A percentile compares a stretch with the other conserved stretches of the same genome.
Evolutionary conservation across 202 grass and related monocot genomes (phyloP).

Genomic region (Thinopyrum obtusiflorum): DNA sequence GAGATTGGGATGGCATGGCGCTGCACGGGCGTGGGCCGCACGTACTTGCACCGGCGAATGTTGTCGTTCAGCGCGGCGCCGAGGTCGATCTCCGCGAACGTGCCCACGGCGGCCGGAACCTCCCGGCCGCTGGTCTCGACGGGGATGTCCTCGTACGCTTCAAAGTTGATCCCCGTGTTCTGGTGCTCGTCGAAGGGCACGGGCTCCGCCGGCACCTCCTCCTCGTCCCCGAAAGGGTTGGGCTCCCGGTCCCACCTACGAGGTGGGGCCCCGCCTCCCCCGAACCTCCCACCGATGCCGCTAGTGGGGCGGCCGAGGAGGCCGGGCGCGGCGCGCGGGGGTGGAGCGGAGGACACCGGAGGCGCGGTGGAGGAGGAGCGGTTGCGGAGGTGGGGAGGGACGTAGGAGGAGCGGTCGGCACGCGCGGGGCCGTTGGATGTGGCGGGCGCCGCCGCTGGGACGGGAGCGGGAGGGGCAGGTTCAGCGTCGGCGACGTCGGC

Average conservation of each 20-base stretch:
- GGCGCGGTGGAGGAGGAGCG: slow-evolving; percentile 8
- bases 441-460: background rate
- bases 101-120: slow-evolving; percentile 46
- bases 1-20: slow-evolving; percentile 77
- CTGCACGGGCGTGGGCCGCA: slow-evolving; percentile 69
- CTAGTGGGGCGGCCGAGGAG: background rate
- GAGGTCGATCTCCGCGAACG: slow-evolving; percentile 71
- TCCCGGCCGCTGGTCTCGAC: slow-evolving; percentile 63
- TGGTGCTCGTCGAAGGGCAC: slow-evolving; percentile 31
- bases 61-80: slow-evolving; percentile 60
- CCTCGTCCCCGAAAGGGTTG: slow-evolving; percentile 47
- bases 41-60: slow-evolving; percentile 70
- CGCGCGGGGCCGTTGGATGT: background rate
- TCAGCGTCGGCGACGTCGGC: slow-evolving; percentile 61
- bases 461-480: slow-evolving; percentile 8
- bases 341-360: background rate
- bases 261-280: background rate
- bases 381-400: slow-evolving; percentile 70
- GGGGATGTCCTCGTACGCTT: slow-evolving; percentile 80
- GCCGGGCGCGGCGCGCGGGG: background rate
- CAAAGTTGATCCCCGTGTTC: slow-evolving; percentile 78
- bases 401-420: slow-evolving; percentile 46
- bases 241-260: slow-evolving; percentile 46
- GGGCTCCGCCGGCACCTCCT: background rate
- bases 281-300: background rate